These are phyloP conservation scores for Talaromyces nanjingensis DNA, from an alignment of 495 filamentous ascomycete genomes.

Conservation along the genomic window DNA sequence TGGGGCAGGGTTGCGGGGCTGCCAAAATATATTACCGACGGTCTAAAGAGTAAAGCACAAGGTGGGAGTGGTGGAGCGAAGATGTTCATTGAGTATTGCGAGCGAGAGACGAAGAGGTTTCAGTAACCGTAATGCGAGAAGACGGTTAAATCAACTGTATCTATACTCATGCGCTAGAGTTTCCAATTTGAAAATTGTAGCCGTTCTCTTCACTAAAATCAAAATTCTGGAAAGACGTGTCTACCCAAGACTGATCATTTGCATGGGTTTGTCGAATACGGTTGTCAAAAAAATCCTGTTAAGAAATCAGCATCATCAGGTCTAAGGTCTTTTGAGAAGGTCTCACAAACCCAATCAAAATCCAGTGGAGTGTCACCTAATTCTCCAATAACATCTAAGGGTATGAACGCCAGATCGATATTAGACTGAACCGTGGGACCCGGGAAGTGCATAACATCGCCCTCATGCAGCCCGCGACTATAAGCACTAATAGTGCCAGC, in stretches of 20 bases:
- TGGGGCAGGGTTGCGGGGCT: background rate
- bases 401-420: background rate
- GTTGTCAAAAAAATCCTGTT: background rate
- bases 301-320: background rate
- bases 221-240: background rate
- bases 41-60: background rate
- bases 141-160: background rate
- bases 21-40: background rate
- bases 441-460: background rate
- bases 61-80: constrained; percentile 1
- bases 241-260: background rate
- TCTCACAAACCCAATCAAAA: constrained; percentile 3
- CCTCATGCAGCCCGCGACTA: background rate
- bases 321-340: background rate
- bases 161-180: background rate
- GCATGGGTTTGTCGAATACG: background rate
- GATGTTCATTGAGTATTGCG: constrained; percentile 1
- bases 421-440: background rate
- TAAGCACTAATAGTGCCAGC: too few species aligned
- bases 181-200: background rate
- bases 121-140: background rate
- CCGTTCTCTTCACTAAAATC: background rate
- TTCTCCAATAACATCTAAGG: background rate
- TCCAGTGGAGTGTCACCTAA: background rate
- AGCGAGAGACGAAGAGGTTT: background rate